Evolutionary conservation across 352 stramenopile genomes (phyloP).

Genomic region (Pythium sukuiense): DNA sequence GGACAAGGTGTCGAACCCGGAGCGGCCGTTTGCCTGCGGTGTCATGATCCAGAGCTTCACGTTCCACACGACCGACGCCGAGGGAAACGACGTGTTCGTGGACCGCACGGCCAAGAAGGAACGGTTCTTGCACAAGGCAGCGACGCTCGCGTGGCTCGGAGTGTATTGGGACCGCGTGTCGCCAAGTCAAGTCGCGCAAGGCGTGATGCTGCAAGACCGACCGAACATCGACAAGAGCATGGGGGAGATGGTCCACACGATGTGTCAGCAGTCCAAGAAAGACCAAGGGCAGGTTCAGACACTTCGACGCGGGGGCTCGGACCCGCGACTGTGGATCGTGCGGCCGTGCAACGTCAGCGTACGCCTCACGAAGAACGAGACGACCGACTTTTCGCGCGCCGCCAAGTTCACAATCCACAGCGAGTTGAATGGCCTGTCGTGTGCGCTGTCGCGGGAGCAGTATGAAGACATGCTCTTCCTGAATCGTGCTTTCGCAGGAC

Average conservation of each 20-base stretch:
- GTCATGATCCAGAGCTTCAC: slow-evolving; percentile 66
- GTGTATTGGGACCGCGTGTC: slow-evolving; percentile 73
- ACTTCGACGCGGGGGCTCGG: slow-evolving; percentile 1
- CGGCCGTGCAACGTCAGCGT: slow-evolving; percentile 51
- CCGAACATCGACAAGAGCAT: slow-evolving; percentile 41
- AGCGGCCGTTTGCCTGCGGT: slow-evolving; percentile 66
- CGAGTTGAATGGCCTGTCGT: slow-evolving; percentile 45
- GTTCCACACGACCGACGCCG: slow-evolving; percentile 71
- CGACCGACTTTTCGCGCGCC: slow-evolving; percentile 53
- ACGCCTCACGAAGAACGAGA: slow-evolving; percentile 83
- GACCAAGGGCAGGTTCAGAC: neutral
- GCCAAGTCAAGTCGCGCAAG: slow-evolving; percentile 8
- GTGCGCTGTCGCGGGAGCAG: slow-evolving; percentile 66
- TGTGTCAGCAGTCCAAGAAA: slow-evolving; percentile 22
- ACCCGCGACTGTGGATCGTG: slow-evolving; percentile 45
- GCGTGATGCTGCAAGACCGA: slow-evolving; percentile 38
- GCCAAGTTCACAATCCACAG: slow-evolving; percentile 72
- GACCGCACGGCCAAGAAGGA: slow-evolving; percentile 44
- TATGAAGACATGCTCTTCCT: slow-evolving; percentile 84
- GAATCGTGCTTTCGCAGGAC: slow-evolving; percentile 58
- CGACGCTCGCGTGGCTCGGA: slow-evolving; percentile 45
- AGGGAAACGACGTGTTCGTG: slow-evolving; percentile 67
- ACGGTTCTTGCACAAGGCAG: slow-evolving; percentile 63
- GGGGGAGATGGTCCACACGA: slow-evolving; percentile 48
- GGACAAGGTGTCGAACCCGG: slow-evolving; percentile 62